phyloP scores from a whole-genome alignment of 768 basidiomycete species.

The Lactifluus echinatus region DNA sequence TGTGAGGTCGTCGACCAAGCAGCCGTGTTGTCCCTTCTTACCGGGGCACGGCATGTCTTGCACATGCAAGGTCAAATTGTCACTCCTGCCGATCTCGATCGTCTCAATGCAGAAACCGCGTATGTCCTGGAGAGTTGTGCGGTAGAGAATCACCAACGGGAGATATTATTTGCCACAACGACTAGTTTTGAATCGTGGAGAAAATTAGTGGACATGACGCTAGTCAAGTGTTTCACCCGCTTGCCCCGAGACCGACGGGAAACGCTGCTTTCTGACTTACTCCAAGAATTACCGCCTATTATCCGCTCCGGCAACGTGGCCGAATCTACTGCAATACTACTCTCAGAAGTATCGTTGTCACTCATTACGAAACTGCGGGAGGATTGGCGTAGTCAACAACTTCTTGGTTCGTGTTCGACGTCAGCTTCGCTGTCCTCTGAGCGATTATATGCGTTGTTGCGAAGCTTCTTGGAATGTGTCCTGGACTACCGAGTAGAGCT shows the following conservation, averaged over 20 bases:
- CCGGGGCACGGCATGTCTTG: constrained; percentile 47
- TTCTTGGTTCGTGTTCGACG: constrained; percentile 57
- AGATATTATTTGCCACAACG: constrained; percentile 62
- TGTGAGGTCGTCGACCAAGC: constrained; percentile 78
- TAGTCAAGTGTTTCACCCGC: constrained; percentile 80
- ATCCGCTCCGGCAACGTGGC: constrained; percentile 58
- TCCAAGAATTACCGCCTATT: constrained; percentile 69
- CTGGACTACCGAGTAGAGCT: constrained; percentile 71
- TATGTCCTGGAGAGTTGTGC: constrained; percentile 81
- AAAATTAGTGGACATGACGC: constrained; percentile 70
- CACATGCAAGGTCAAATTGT: constrained; percentile 61
- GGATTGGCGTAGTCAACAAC: constrained; percentile 61
- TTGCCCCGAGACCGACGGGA: constrained; percentile 78
- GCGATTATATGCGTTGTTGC: constrained; percentile 64
- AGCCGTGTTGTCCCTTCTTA: constrained; percentile 63
- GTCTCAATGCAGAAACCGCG: constrained; percentile 55
- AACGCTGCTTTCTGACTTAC: constrained; percentile 82
- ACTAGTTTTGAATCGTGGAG: constrained; percentile 80
- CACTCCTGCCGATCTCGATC: constrained; percentile 53
- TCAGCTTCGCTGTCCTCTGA: constrained; percentile 72
- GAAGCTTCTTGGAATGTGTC: constrained; percentile 65
- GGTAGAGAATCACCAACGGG: constrained; percentile 80
- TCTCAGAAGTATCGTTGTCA: constrained; percentile 76
- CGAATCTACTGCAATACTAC: constrained; percentile 66
- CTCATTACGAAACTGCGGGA: constrained; percentile 85